Evolutionary conservation across 2,329 filamentous ascomycete species (phyloP), one percentile per base, ranked within the genome.

Genomic region (Neospermospora avenae): DNA sequence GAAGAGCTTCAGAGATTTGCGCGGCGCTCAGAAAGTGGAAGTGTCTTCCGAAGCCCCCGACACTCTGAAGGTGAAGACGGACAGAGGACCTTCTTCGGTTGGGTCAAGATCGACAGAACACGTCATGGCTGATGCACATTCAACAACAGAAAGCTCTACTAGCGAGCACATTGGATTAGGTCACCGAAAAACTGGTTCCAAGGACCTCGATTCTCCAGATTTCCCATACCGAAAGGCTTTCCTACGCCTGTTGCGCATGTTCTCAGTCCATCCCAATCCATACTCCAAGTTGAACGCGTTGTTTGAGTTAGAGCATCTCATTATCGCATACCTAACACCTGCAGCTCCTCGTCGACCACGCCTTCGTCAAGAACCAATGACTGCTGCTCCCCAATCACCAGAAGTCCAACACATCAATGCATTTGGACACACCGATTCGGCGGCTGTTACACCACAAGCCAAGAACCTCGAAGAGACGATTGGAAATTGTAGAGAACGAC

Each of bases 181-280:
- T 4, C 41, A 64, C 5, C 63, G 67, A 24, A 71, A 69, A 56
- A 60, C 35, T 39, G 61, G 65, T 6, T 58, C 65, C 5, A 72
- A 70, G 52, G 70, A 72, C 18, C 55, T 67, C 35, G 68, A 71
- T 10, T 68, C 69, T 34, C 70, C 67, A 4, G 85, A 89, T 41
- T 96, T 96, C 68, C 90, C 90, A 0, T 97, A 93, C 71, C 85
- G 85, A 55, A 84, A 86, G 66, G 89, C 92, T 0, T 97, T 96
- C 71, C 82, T 86, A 65, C 86, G 88, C 13, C 80, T 98, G 1
- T 79, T 98, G 34, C 86, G 85, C 64, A 92, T 91, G 77, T 96
- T 99, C 67, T 91, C 90, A 44, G 90, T 93, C 3, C 90, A 96
- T 66, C 90, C 91, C 0, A 96, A 95, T 70, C 95, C 95, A 0